phyloP scores from a whole-genome alignment of 2,329 filamentous ascomycete species.

The Aureobasidium sp. region DNA sequence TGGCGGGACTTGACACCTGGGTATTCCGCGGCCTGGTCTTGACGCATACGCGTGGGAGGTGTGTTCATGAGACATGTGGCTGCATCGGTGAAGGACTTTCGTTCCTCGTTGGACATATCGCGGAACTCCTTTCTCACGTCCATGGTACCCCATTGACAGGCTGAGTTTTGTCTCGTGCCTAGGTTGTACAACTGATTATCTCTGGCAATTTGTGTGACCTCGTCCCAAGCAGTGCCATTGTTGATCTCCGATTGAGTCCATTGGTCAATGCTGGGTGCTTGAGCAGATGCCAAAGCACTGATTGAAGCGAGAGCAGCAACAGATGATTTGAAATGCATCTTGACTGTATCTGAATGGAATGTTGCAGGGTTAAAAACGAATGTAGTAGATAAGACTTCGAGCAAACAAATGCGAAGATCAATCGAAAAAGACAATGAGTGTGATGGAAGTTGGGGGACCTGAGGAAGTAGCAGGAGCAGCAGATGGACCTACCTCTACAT shows the following conservation, averaged over 20 bases:
- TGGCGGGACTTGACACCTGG: conserved; percentile 35
- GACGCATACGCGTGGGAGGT: conserved; percentile 32
- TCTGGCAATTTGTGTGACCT: conserved; percentile 31
- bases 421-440: neutral
- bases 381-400: conserved; percentile 10
- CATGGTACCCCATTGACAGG: conserved; percentile 35
- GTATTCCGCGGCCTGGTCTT: conserved; percentile 28
- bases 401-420: conserved; percentile 18
- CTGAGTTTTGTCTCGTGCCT: conserved; percentile 24
- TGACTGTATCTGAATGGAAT: neutral
- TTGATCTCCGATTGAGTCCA: conserved; percentile 31
- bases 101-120: conserved; percentile 27
- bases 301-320: conserved; percentile 9
- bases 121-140: conserved; percentile 24
- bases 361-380: neutral
- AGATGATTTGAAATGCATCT: conserved; percentile 13
- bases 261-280: conserved; percentile 18
- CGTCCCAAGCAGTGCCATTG: conserved; percentile 33
- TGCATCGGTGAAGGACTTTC: conserved; percentile 36
- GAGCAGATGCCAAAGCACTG: conserved; percentile 17
- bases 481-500: conserved; percentile 8
- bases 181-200: conserved; percentile 31
- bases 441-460: neutral
- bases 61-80: conserved; percentile 33
- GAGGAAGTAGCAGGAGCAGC: neutral